phyloP scores from a whole-genome alignment of 768 basidiomycete genomes.

The Trametes cubensis region DNA sequence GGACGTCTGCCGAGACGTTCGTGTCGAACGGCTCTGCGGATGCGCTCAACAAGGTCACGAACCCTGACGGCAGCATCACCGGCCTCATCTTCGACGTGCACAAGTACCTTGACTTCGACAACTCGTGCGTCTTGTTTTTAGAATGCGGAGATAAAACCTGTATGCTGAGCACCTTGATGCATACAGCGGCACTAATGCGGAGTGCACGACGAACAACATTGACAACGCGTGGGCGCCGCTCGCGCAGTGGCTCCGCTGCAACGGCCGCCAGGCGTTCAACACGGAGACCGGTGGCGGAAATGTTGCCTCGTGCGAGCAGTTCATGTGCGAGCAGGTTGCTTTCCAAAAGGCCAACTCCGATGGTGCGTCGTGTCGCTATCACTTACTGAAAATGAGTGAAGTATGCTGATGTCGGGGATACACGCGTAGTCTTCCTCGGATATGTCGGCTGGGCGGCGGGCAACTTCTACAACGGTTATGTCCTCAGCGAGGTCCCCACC shows the following conservation, averaged over 20 bases:
- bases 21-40: conserved; percentile 43
- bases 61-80: conserved; percentile 41
- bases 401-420: conserved; percentile 46
- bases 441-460: conserved; percentile 59
- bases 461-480: conserved; percentile 51
- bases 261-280: conserved; percentile 47
- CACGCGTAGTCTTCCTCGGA: conserved; percentile 44
- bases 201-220: conserved; percentile 44
- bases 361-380: conserved; percentile 6
- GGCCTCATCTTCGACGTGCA: conserved; percentile 50
- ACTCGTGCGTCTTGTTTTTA: conserved; percentile 35
- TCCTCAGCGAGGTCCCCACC: conserved; percentile 49
- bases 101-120: conserved; percentile 50
- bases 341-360: conserved; percentile 24
- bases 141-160: conserved; percentile 38
- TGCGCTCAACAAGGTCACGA: conserved; percentile 43
- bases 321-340: conserved; percentile 31
- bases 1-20: conserved; percentile 34
- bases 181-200: conserved; percentile 9
- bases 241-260: conserved; percentile 44
- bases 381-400: conserved; percentile 20
- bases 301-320: conserved; percentile 39
- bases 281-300: conserved; percentile 50
- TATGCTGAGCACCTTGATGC: not conserved
- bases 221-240: conserved; percentile 44